Base-by-base conservation (phyloP, 805 yeast species). In the Saccharomycopsis malanga region DNA sequence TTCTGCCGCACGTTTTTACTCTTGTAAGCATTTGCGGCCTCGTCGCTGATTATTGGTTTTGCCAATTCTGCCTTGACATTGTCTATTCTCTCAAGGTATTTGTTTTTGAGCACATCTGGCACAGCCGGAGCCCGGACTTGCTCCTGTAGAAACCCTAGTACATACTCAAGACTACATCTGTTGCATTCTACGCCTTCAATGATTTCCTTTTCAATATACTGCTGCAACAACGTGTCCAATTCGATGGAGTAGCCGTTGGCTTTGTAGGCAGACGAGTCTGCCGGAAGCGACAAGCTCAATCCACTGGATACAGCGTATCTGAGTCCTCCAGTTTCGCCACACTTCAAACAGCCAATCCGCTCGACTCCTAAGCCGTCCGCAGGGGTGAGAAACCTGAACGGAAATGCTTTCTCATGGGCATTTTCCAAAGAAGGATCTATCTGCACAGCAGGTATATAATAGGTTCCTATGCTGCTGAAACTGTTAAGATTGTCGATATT, bases 161-260 rank as follows among this genome's bases (percentile, higher is more conserved):
- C 81, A 49, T 79, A 80, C 24, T 63, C 62, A 54, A 91, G 69
- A 2, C 94, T 91, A 69, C 98, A 91, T 57, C 98, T 73, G 59
- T 89, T 87, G 68, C 98, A 91, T 63, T 88, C 91, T 32, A 91
- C 98, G 39, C 88, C 96, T 55, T 87, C 89, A 49, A 91, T 88
- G 20, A 84, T 77, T 60, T 91, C 98, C 34, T 89, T 86, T 48
- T 76, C 72, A 4, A 72, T 76, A 87, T 88, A 86, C 37, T 79
- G 77, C 39, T 72, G 67, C 52, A 86, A 62, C 45, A 85, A 68
- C 15, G 73, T 77, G 4, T 73, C 62, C 46, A 85, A 64, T 39
- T 67, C 65, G 32, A 71, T 42, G 12, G 45, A 29, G 22, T 43
- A 43, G 9, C 41, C 41, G 42, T 62, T 64, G n/a, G 69, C 59